phyloP scores from a whole-genome alignment of 371 early-diverging fungal species.

The Smittium culicis region DNA sequence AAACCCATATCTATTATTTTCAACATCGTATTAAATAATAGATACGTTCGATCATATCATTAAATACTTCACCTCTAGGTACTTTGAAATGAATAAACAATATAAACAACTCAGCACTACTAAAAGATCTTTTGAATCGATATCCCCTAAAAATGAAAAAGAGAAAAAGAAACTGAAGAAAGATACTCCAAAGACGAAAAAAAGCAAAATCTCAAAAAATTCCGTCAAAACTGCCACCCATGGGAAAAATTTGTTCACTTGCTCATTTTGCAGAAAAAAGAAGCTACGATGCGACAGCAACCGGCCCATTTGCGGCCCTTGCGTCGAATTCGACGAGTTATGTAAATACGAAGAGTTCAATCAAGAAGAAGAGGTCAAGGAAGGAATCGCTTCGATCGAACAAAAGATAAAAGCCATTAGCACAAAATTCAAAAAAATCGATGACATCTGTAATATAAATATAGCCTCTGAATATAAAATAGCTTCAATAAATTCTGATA shows the following conservation, averaged over 20 bases:
- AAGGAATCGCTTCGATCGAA: neutral
- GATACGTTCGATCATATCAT: too few relatives aligned
- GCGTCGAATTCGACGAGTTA: neutral
- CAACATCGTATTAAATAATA: too few relatives aligned
- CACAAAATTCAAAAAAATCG: neutral
- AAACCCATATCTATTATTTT: too few relatives aligned
- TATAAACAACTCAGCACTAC: too few relatives aligned
- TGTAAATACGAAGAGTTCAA: slow-evolving; percentile 1
- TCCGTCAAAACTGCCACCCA: neutral
- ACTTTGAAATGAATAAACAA: too few relatives aligned
- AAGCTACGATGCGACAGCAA: neutral
- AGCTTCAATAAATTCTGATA: neutral
- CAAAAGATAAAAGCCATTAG: neutral
- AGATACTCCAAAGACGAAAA: neutral
- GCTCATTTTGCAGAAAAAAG: neutral
- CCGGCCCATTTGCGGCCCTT: slow-evolving; percentile 2
- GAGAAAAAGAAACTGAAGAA: neutral
- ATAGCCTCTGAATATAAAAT: too few relatives aligned
- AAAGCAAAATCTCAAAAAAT: neutral
- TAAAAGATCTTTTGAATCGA: too few relatives aligned
- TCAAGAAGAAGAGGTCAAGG: neutral
- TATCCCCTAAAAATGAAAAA: too few relatives aligned
- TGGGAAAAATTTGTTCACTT: neutral
- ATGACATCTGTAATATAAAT: too few relatives aligned
- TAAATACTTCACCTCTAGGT: too few relatives aligned